Conservation (phyloP, 139 green algal species). For the Microglena sp. region DNA sequence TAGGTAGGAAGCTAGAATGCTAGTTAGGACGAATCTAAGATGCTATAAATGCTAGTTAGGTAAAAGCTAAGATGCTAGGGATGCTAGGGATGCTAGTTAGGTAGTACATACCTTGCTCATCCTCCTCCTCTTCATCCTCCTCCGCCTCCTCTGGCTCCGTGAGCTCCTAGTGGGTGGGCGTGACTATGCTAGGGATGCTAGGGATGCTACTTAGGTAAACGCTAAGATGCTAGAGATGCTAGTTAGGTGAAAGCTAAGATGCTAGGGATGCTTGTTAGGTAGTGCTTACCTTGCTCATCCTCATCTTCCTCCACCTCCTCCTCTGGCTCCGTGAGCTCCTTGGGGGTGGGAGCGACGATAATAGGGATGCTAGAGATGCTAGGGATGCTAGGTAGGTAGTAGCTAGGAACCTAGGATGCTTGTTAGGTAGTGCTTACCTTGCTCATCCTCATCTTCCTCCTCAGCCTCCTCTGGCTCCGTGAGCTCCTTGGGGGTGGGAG, state of each 20-base stretch:
- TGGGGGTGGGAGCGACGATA: not conserved
- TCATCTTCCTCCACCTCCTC: not conserved
- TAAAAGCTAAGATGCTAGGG: no score
- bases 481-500: slow-evolving; percentile 36
- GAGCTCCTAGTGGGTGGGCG: slow-evolving; percentile 35
- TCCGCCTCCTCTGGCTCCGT: not conserved
- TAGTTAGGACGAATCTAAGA: no score
- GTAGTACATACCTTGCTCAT: not conserved
- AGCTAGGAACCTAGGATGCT: not conserved
- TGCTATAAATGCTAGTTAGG: no score
- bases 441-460: not conserved
- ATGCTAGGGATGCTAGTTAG: no score
- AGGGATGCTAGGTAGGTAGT: no score
- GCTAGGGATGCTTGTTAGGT: no score
- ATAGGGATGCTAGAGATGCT: not conserved
- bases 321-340: not conserved
- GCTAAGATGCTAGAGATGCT: no score
- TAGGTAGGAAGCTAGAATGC: not conserved
- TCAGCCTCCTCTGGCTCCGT: not conserved
- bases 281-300: no score
- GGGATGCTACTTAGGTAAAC: no score
- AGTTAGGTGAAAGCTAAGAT: not conserved
- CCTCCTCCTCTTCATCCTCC: not conserved
- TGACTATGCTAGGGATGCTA: slow-evolving; percentile 21
- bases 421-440: not conserved